Percentiles rank a stretch among this genome's conserved stretches.
phyloP scores from a whole-genome alignment of 441 rosid genomes.

The Erodium chrysanthum region DNA sequence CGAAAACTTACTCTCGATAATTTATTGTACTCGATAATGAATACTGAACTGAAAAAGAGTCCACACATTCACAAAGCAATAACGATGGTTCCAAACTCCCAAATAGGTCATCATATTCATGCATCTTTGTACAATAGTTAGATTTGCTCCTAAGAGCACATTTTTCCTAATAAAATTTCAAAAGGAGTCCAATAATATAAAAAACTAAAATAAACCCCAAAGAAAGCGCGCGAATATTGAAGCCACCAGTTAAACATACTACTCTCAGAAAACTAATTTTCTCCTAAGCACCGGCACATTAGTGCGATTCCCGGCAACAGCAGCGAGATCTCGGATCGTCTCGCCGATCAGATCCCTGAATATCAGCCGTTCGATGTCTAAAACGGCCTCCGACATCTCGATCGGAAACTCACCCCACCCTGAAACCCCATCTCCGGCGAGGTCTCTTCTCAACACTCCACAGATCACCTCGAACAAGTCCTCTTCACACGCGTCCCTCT shows the following conservation, averaged over 20 bases:
- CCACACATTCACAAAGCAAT: background rate
- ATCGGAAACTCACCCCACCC: conserved; percentile 54
- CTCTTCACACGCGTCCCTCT: conserved; percentile 32
- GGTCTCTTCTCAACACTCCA: conserved; percentile 57
- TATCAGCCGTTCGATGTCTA: conserved; percentile 62
- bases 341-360: conserved; percentile 80
- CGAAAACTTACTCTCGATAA: no score
- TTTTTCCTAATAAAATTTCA: background rate
- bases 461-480: conserved; percentile 54
- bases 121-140: background rate
- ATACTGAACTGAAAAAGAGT: no score
- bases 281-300: conserved; percentile 28
- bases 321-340: conserved; percentile 57
- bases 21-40: no score
- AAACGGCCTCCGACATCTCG: conserved; percentile 65
- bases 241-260: background rate
- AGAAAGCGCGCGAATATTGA: background rate
- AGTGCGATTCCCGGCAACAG: conserved; percentile 23
- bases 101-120: background rate
- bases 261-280: conserved; percentile 56
- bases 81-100: background rate
- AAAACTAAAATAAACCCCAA: background rate
- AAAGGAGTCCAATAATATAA: background rate
- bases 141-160: background rate
- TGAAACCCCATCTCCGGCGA: conserved; percentile 42